These are phyloP conservation scores for Aurantiochytrium sp. DNA, from an alignment of 108 stramenopile genomes.

Conservation along the genomic window DNA sequence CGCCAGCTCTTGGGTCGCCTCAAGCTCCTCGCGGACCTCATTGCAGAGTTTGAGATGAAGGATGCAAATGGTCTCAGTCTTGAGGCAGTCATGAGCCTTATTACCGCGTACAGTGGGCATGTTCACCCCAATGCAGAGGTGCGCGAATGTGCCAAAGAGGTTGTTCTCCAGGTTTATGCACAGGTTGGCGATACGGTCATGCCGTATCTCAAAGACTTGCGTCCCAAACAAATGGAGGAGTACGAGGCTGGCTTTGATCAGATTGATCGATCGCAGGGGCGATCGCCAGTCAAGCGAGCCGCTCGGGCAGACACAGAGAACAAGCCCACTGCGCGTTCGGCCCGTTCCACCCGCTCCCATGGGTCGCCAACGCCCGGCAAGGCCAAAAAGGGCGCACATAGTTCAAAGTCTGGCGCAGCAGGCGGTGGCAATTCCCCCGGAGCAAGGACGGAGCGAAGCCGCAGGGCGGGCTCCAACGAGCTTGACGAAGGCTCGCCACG, in stretches of 20 bases:
- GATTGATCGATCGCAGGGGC: background rate
- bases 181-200: background rate
- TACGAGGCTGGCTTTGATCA: conserved; percentile 18
- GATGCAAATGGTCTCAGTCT: background rate
- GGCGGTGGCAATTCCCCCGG: background rate
- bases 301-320: too few species aligned
- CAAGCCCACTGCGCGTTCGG: background rate
- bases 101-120: background rate
- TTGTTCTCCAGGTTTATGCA: background rate
- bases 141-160: conserved; percentile 19
- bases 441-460: background rate
- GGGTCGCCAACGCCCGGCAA: background rate
- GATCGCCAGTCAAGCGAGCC: background rate
- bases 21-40: background rate
- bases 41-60: background rate
- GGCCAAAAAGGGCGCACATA: background rate
- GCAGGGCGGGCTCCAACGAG: background rate
- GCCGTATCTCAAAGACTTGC: background rate
- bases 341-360: background rate
- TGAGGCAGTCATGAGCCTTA: background rate
- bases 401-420: background rate
- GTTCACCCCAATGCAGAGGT: conserved; percentile 16
- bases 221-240: conserved; percentile 8
- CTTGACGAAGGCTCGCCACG: background rate
- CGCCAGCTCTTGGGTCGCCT: background rate